These are phyloP conservation scores for Cadophora sp. DNA, from an alignment of 2,329 filamentous ascomycete genomes.

Conservation along the genomic window DNA sequence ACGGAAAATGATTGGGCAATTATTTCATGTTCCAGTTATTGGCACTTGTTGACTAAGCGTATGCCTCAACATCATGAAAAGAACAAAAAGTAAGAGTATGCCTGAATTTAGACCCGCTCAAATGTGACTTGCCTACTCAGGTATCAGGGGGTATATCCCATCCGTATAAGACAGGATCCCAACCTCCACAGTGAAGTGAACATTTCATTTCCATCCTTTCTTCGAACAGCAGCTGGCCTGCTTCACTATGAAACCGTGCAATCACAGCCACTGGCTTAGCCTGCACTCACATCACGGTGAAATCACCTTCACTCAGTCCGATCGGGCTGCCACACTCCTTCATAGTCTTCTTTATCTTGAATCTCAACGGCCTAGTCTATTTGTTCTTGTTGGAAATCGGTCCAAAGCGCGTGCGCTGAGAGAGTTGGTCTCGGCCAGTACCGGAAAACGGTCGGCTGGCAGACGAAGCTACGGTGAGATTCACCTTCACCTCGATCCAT, in stretches of 20 bases:
- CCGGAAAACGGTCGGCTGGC: not conserved
- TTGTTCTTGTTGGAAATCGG: conserved; percentile 6
- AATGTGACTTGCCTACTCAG: not conserved
- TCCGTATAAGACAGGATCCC: not conserved
- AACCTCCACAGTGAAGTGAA: not conserved
- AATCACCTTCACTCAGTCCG: conserved; percentile 1
- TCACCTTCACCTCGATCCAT: not conserved
- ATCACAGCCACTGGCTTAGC: not conserved
- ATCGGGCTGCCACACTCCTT: conserved; percentile 1
- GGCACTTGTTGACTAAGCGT: not conserved
- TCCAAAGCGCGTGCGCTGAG: conserved; percentile 10
- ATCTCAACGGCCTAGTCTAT: conserved; percentile 3
- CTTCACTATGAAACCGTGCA: conserved; percentile 1
- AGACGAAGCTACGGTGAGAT: not conserved
- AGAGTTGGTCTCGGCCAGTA: conserved; percentile 7
- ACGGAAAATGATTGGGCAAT: not conserved
- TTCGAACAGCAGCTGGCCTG: not conserved
- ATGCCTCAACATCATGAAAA: not conserved
- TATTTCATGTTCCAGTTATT: not conserved
- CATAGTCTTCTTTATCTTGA: conserved; percentile 9
- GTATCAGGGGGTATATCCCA: not conserved
- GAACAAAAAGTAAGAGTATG: not conserved
- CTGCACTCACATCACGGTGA: not conserved
- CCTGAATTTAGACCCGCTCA: not conserved
- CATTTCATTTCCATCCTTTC: conserved; percentile 2